Evolutionary conservation across 1,139 yeast species (phyloP).

Genomic region (Sugiyamaella pinicola): DNA sequence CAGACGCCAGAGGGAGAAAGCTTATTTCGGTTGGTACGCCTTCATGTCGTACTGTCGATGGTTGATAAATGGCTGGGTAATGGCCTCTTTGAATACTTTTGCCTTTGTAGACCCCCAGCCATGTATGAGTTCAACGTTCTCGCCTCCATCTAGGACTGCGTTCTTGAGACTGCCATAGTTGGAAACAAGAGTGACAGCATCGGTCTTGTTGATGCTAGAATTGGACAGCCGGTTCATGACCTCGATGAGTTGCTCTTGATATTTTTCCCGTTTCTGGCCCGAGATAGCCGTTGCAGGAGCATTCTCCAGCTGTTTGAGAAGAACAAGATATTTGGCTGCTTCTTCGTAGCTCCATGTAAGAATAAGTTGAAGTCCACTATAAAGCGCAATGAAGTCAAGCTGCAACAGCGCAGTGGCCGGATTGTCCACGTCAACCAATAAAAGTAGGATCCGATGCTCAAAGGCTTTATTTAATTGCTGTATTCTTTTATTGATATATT

Average conservation of each 20-base stretch:
- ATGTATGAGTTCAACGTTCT: constrained; percentile 43
- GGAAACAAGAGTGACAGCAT: constrained; percentile 56
- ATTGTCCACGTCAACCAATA: constrained; percentile 77
- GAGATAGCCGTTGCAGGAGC: constrained; percentile 45
- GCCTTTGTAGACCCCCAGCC: constrained; percentile 64
- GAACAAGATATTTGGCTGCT: constrained; percentile 71
- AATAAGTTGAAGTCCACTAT: constrained; percentile 64
- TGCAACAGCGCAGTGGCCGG: constrained; percentile 70
- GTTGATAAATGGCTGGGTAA: constrained; percentile 57
- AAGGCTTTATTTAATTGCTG: constrained; percentile 54
- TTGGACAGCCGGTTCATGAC: constrained; percentile 50
- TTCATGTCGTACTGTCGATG: constrained; percentile 39
- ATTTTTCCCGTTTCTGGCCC: constrained; percentile 50
- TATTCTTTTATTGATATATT: constrained; percentile 74
- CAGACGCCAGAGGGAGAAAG: neutral
- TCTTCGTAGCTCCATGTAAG: constrained; percentile 84
- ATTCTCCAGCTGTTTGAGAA: constrained; percentile 40
- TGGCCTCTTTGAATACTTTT: constrained; percentile 48
- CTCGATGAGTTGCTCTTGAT: constrained; percentile 53
- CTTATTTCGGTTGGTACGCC: neutral
- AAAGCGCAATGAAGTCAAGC: constrained; percentile 68
- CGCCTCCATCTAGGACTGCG: constrained; percentile 49
- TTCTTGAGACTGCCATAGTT: constrained; percentile 56
- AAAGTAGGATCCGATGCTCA: constrained; percentile 63
- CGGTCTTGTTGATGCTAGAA: constrained; percentile 60